These are phyloP conservation scores for Mycena belliarum DNA, from an alignment of 768 basidiomycete genomes.

Conservation along the genomic window DNA sequence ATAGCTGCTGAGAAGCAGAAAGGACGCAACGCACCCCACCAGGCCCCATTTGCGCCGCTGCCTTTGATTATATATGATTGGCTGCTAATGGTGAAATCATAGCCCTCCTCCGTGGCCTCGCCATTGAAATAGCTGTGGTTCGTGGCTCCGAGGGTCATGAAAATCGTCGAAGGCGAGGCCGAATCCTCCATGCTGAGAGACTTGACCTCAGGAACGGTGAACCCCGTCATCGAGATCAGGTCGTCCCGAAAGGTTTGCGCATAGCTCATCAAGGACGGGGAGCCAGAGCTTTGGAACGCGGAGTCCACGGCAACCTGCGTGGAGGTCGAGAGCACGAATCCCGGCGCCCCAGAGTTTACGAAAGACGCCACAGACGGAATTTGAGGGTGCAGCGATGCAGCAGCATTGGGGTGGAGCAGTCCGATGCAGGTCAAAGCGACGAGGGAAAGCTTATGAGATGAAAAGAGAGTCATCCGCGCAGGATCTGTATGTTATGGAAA, in stretches of 20 bases:
- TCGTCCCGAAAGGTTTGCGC: constrained; percentile 40
- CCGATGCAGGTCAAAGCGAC: neutral
- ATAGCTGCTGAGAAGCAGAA: no score
- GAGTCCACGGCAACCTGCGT: constrained; percentile 40
- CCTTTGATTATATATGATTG: constrained; percentile 34
- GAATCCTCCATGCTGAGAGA: constrained; percentile 3
- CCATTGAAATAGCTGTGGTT: constrained; percentile 40
- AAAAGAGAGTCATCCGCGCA: neutral
- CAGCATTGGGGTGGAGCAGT: neutral
- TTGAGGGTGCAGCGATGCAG: constrained; percentile 27
- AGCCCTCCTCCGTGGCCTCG: constrained; percentile 37
- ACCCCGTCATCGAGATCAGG: constrained; percentile 33
- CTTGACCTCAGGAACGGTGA: constrained; percentile 25
- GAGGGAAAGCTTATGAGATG: neutral
- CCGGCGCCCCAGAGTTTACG: constrained; percentile 18
- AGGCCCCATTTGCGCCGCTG: constrained; percentile 35
- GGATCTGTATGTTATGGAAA: neutral
- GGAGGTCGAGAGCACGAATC: constrained; percentile 31
- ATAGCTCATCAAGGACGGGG: constrained; percentile 35
- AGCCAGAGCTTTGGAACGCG: constrained; percentile 24
- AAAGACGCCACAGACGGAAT: constrained; percentile 41
- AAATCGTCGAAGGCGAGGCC: constrained; percentile 24
- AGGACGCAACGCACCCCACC: constrained; percentile 36
- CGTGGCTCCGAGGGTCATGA: constrained; percentile 31
- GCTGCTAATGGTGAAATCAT: constrained; percentile 35